phyloP scores from a whole-genome alignment of 768 basidiomycete species.

The Suillus bovinus region DNA sequence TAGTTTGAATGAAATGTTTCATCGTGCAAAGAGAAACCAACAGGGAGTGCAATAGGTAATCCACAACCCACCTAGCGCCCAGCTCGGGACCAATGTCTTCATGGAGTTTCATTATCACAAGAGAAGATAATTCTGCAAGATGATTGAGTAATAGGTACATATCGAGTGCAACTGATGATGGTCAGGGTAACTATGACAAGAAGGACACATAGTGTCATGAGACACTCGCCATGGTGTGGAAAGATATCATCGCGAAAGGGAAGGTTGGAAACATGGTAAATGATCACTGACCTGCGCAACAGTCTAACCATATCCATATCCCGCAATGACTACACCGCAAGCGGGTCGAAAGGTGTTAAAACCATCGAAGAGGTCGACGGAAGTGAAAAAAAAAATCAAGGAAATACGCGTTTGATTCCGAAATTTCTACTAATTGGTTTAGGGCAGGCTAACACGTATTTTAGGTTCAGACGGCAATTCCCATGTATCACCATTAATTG shows the following conservation, averaged over 20 bases:
- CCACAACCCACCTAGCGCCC: conserved; percentile 16
- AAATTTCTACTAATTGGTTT: conserved; percentile 4
- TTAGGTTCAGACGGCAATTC: background rate
- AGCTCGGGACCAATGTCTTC: background rate
- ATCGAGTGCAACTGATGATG: conserved; percentile 32
- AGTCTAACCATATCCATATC: background rate
- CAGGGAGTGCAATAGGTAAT: conserved; percentile 13
- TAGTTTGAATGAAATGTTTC: conserved; percentile 82
- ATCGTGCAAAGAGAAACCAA: conserved; percentile 37
- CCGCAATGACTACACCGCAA: background rate
- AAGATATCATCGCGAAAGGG: conserved; percentile 52
- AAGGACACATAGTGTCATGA: conserved; percentile 54
- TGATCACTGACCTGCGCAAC: background rate
- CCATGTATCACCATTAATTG: too few species aligned
- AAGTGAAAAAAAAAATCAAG: conserved; percentile 1
- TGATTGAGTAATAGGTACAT: conserved; percentile 8
- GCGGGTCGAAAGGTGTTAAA: background rate
- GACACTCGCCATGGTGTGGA: conserved; percentile 49
- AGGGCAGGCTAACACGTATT: background rate
- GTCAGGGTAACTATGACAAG: conserved; percentile 96
- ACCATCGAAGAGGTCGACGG: background rate
- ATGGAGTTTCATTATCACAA: background rate
- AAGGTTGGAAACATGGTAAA: background rate
- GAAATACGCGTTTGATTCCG: background rate
- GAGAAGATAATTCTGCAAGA: conserved; percentile 8